phyloP scores from a whole-genome alignment of 768 basidiomycete genomes.

The Amanita rubescens region DNA sequence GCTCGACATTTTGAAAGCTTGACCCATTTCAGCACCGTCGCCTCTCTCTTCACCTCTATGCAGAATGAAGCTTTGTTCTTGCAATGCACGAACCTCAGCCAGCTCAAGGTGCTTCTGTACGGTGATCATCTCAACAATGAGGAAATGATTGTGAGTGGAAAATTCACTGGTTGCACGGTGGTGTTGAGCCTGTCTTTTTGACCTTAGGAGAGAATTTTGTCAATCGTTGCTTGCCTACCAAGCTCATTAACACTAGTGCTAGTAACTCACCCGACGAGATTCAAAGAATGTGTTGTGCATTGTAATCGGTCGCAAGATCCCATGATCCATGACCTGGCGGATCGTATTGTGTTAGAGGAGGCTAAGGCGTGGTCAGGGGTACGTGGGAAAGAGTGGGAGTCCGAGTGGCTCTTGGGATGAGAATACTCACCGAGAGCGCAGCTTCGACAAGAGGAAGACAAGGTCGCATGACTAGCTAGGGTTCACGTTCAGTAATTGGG shows the following conservation, averaged over 20 bases:
- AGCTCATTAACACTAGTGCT: background rate
- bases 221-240: background rate
- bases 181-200: background rate
- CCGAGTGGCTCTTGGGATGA: too few species aligned
- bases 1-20: background rate
- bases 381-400: too few species aligned
- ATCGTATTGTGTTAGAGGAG: background rate
- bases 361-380: too few species aligned
- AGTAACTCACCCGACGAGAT: background rate
- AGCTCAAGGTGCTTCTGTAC: background rate
- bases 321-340: background rate
- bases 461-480: too few species aligned
- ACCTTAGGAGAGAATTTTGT: background rate
- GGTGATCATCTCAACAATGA: fast-evolving
- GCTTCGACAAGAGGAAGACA: too few species aligned
- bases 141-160: too few species aligned
- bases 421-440: too few species aligned
- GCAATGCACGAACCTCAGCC: background rate
- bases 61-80: background rate
- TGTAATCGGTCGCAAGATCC: background rate
- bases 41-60: background rate
- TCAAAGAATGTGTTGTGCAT: background rate
- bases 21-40: background rate
- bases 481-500: too few species aligned
- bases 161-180: background rate